Evolutionary conservation across 352 stramenopile genomes (phyloP).

Genomic region (Globisporangium camurandrum): DNA sequence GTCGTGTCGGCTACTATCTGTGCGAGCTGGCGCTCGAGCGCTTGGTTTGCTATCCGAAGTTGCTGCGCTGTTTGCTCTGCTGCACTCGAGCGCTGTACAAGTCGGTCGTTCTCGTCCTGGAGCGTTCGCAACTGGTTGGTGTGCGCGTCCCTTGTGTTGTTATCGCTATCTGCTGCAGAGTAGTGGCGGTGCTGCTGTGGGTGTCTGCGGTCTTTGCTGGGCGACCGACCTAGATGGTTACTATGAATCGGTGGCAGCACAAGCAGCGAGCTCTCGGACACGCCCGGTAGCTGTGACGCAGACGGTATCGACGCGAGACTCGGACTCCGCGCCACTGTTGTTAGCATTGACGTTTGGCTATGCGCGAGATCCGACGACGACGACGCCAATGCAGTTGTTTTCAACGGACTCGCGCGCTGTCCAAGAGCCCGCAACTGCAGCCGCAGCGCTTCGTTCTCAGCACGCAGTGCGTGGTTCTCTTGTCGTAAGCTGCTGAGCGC

Average conservation of each 20-base stretch:
- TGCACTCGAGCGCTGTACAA: conserved; percentile 20
- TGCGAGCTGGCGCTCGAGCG: conserved; percentile 19
- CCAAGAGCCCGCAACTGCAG: conserved; percentile 31
- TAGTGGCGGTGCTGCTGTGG: not conserved
- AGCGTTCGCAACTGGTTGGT: conserved; percentile 51
- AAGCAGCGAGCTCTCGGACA: conserved; percentile 5
- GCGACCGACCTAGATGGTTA: conserved; percentile 6
- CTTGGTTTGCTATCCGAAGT: conserved; percentile 43
- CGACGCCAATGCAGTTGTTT: too few species aligned
- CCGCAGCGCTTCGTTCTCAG: conserved; percentile 54
- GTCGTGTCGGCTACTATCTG: not conserved
- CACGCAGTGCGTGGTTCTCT: conserved; percentile 49
- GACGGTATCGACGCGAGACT: conserved; percentile 22
- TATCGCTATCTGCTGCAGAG: conserved; percentile 1
- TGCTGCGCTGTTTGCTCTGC: conserved; percentile 23
- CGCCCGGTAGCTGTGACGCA: conserved; percentile 21
- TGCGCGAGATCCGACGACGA: too few species aligned
- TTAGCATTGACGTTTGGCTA: too few species aligned
- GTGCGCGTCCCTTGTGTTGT: conserved; percentile 18
- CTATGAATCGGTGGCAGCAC: conserved; percentile 5
- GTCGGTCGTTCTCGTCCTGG: conserved; percentile 57
- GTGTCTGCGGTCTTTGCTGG: conserved; percentile 4
- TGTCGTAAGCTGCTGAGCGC: conserved; percentile 51
- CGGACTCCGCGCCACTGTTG: conserved; percentile 2
- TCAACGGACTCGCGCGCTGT: conserved; percentile 6